Conservation (phyloP, 2,329 filamentous ascomycete genomes). For the Cordyceps javanica region DNA sequence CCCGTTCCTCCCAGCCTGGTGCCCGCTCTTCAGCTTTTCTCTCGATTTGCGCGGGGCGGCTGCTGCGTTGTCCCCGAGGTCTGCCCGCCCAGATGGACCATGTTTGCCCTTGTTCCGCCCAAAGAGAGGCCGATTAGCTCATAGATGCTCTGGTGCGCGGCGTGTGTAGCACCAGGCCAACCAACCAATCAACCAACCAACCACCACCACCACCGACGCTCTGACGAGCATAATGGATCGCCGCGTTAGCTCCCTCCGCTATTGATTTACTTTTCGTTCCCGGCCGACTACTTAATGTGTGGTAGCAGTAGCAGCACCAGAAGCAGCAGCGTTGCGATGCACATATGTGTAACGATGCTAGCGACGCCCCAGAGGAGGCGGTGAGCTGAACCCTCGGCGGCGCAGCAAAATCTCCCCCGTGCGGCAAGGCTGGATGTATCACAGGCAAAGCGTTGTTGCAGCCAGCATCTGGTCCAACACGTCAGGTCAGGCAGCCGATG, state of each 20-base stretch:
- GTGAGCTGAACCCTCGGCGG: not conserved
- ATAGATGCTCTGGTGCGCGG: not conserved
- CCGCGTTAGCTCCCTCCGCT: not conserved
- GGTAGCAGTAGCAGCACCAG: not conserved
- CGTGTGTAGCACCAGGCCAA: not conserved
- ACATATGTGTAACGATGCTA: not conserved
- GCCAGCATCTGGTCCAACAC: conserved; percentile 4
- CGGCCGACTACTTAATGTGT: not conserved
- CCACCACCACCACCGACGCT: not conserved
- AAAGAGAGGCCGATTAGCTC: conserved; percentile 5
- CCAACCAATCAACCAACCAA: not conserved
- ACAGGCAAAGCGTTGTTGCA: too few relatives aligned
- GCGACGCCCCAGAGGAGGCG: not conserved
- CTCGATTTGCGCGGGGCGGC: not conserved
- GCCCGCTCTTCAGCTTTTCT: not conserved
- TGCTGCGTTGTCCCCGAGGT: conserved; percentile 8
- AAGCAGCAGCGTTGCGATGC: not conserved
- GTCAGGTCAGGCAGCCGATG: not conserved
- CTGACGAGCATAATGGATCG: not conserved
- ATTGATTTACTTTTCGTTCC: not conserved
- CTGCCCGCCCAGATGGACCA: too few relatives aligned
- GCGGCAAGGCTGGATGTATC: not conserved
- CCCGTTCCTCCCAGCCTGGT: not conserved
- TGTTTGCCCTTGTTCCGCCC: not conserved
- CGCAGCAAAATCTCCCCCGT: not conserved